Evolutionary conservation across 768 basidiomycete genomes (phyloP).

Genomic region (Auriscalpium vulgare): DNA sequence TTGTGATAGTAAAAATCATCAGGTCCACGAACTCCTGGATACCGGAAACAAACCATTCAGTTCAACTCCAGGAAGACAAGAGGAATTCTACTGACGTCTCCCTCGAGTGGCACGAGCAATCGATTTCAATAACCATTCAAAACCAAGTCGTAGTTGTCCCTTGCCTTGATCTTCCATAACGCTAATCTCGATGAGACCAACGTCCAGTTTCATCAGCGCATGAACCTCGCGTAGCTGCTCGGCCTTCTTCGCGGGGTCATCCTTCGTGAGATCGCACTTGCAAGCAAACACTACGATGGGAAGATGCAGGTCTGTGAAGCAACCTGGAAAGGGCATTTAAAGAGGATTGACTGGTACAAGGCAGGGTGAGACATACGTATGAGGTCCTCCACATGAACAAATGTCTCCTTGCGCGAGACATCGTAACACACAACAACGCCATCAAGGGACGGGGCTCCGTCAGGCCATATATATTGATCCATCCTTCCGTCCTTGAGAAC

Average conservation of each 20-base stretch:
- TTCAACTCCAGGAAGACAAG: not conserved
- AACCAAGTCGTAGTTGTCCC: conserved; percentile 64
- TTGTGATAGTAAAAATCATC: conserved; percentile 46
- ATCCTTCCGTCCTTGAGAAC: conserved; percentile 21
- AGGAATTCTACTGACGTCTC: conserved; percentile 4
- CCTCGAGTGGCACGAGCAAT: conserved; percentile 27
- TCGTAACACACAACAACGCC: conserved; percentile 87
- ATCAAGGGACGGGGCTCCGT: conserved; percentile 52
- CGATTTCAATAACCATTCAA: conserved; percentile 66
- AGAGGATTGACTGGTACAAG: not conserved
- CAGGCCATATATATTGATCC: conserved; percentile 35
- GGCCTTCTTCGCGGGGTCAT: conserved; percentile 32
- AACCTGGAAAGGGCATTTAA: conserved; percentile 32
- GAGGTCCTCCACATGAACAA: conserved; percentile 56
- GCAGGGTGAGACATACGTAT: conserved; percentile 47
- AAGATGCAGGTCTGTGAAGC: conserved; percentile 48
- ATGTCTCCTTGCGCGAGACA: conserved; percentile 52
- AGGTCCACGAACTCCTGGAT: not conserved
- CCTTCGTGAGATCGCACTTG: conserved; percentile 58
- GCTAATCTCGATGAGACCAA: conserved; percentile 73
- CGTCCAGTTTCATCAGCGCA: conserved; percentile 54
- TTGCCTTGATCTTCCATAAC: conserved; percentile 47
- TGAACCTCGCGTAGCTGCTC: conserved; percentile 44
- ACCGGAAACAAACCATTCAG: not conserved
- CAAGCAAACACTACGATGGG: conserved; percentile 77